Conservation (phyloP, 1,139 yeast genomes). For the Casaregolazyma lundiana region DNA sequence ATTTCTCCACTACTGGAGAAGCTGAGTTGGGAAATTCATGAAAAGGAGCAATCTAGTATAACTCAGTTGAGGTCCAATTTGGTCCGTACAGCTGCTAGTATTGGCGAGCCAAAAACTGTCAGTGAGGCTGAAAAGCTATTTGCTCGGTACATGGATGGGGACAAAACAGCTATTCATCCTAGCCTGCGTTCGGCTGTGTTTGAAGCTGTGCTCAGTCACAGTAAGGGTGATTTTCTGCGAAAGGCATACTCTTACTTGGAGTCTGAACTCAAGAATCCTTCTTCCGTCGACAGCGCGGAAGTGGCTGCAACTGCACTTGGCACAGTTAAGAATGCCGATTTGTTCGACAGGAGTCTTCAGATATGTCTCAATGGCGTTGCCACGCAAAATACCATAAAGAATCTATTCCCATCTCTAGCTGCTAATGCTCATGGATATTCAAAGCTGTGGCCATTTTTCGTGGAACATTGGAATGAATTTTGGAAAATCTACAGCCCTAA, state of each 20-base stretch:
- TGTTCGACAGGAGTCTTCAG: constrained; percentile 39
- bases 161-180: constrained; percentile 69
- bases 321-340: constrained; percentile 39
- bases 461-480: constrained; percentile 66
- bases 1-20: constrained; percentile 42
- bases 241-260: constrained; percentile 47
- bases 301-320: constrained; percentile 61
- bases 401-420: constrained; percentile 30
- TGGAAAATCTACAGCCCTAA: constrained; percentile 72
- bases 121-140: constrained; percentile 37
- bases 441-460: constrained; percentile 63
- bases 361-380: constrained; percentile 41
- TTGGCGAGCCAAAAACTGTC: constrained; percentile 47
- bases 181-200: constrained; percentile 73
- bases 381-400: constrained; percentile 71
- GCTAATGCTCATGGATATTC: constrained; percentile 1
- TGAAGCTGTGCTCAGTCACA: constrained; percentile 54
- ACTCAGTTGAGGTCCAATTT: constrained; percentile 50
- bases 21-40: constrained; percentile 36
- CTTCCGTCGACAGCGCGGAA: constrained; percentile 64
- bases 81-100: constrained; percentile 48
- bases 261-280: constrained; percentile 50
- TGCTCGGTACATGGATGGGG: constrained; percentile 24
- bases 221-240: constrained; percentile 33
- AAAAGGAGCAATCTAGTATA: constrained; percentile 42